Conservation (phyloP, 2,329 filamentous ascomycete genomes). For the Fusarium udum region DNA sequence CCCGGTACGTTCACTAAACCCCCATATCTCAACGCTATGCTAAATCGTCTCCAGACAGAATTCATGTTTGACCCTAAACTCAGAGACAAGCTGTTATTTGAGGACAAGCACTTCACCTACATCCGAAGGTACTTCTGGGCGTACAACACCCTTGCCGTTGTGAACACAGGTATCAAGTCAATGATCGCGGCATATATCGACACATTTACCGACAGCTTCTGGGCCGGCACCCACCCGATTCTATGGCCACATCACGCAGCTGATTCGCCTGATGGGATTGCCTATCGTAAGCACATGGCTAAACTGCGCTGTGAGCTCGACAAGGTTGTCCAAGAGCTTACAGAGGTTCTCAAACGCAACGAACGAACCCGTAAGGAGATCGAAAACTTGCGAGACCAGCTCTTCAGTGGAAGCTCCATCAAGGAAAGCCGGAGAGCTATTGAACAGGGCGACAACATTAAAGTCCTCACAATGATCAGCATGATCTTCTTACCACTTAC, state of each 20-base stretch:
- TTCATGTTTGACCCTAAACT: constrained; percentile 68
- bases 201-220: constrained; percentile 67
- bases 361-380: constrained; percentile 65
- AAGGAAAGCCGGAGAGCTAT: constrained; percentile 69
- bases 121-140: constrained; percentile 71
- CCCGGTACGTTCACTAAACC: neutral
- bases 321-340: constrained; percentile 60
- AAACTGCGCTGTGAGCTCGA: constrained; percentile 59
- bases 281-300: constrained; percentile 60
- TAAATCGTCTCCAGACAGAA: constrained; percentile 48
- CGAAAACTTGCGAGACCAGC: constrained; percentile 65
- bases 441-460: constrained; percentile 71
- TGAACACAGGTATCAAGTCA: constrained; percentile 67
- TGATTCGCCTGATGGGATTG: constrained; percentile 54
- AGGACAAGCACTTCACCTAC: constrained; percentile 69
- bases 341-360: constrained; percentile 59
- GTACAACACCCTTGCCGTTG: constrained; percentile 67
- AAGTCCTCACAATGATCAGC: constrained; percentile 66
- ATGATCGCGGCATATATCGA: constrained; percentile 67
- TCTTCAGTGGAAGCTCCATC: constrained; percentile 71
- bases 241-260: constrained; percentile 65
- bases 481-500: constrained; percentile 70
- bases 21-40: neutral
- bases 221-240: constrained; percentile 63
- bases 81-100: constrained; percentile 67